Conservation (phyloP, 2,329 filamentous ascomycete genomes). For the Penicillium sp. region DNA sequence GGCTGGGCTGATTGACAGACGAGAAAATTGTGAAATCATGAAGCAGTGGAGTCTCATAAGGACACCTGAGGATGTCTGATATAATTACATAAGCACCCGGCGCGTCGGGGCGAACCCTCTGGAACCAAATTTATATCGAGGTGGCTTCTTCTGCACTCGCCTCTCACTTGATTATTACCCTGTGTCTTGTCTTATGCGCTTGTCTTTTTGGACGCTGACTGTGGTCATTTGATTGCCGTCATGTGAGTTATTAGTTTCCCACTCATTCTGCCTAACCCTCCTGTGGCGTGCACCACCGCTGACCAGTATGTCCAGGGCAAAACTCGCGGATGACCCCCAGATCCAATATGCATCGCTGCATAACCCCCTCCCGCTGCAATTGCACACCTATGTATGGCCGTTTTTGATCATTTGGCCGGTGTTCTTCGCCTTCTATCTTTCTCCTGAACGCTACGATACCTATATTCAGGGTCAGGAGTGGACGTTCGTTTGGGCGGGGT, state of each 20-base stretch:
- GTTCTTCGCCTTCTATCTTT: slow-evolving; percentile 85
- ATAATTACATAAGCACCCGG: slow-evolving; percentile 18
- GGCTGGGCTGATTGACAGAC: slow-evolving; percentile 26
- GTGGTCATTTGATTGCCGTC: slow-evolving; percentile 34
- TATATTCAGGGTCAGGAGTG: slow-evolving; percentile 94
- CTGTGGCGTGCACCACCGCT: slow-evolving; percentile 5
- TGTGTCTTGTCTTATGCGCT: slow-evolving; percentile 27
- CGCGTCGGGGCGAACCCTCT: slow-evolving; percentile 24
- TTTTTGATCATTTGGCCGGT: slow-evolving; percentile 88
- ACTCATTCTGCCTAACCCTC: slow-evolving; percentile 7
- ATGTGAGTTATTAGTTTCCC: slow-evolving; percentile 27
- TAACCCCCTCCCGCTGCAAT: slow-evolving; percentile 73
- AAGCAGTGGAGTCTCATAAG: too few species aligned
- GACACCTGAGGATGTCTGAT: neutral
- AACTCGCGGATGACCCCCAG: slow-evolving; percentile 87
- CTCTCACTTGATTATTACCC: slow-evolving; percentile 12
- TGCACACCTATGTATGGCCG: slow-evolving; percentile 90
- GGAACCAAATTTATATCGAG: slow-evolving; percentile 23
- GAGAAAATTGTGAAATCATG: neutral
- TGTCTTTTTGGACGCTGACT: slow-evolving; percentile 24
- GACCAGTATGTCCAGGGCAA: slow-evolving; percentile 54
- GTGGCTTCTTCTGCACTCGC: slow-evolving; percentile 24
- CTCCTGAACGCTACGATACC: slow-evolving; percentile 77
- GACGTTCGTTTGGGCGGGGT: slow-evolving; percentile 92
- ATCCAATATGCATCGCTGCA: slow-evolving; percentile 85